A percentile compares a stretch with the other conserved stretches of the same genome.
These are phyloP conservation scores for Paramecium caudatum DNA, from an alignment of 73 alveolate species.

Conservation along the genomic window DNA sequence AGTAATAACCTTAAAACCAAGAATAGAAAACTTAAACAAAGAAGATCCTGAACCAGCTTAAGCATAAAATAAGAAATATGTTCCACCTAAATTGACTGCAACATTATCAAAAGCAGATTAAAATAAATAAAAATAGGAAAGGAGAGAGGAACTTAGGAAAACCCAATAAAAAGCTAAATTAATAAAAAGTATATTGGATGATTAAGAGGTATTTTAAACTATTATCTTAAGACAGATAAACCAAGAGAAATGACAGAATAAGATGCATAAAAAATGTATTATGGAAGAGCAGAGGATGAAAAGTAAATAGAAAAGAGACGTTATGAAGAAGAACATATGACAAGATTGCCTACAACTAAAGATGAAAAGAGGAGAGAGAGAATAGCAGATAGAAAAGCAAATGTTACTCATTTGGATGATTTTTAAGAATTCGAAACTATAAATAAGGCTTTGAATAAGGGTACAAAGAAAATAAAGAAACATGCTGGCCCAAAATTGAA, in stretches of 20 bases:
- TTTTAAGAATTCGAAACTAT: slow-evolving; percentile 60
- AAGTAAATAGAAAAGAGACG: slow-evolving; percentile 19
- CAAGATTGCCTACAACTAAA: slow-evolving; percentile 47
- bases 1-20: slow-evolving; percentile 29
- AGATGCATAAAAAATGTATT: slow-evolving; percentile 6
- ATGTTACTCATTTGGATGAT: slow-evolving; percentile 31
- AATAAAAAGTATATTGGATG: slow-evolving; percentile 33
- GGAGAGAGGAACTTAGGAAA: background rate
- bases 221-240: slow-evolving; percentile 31
- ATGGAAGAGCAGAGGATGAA: slow-evolving; percentile 68
- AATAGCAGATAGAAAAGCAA: slow-evolving; percentile 57
- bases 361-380: slow-evolving; percentile 58
- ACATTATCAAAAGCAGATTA: slow-evolving; percentile 43
- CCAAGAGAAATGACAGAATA: slow-evolving; percentile 27
- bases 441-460: background rate
- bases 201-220: background rate
- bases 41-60: background rate
- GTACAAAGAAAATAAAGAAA: slow-evolving; percentile 9
- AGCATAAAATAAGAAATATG: slow-evolving; percentile 44
- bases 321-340: slow-evolving; percentile 57
- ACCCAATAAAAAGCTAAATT: slow-evolving; percentile 16
- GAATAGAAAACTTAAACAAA: slow-evolving; percentile 32
- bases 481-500: background rate
- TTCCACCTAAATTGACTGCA: slow-evolving; percentile 65
- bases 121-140: background rate